phyloP scores from a whole-genome alignment of 345 rosid genomes.

The Psidium friedrichsthalianum region DNA sequence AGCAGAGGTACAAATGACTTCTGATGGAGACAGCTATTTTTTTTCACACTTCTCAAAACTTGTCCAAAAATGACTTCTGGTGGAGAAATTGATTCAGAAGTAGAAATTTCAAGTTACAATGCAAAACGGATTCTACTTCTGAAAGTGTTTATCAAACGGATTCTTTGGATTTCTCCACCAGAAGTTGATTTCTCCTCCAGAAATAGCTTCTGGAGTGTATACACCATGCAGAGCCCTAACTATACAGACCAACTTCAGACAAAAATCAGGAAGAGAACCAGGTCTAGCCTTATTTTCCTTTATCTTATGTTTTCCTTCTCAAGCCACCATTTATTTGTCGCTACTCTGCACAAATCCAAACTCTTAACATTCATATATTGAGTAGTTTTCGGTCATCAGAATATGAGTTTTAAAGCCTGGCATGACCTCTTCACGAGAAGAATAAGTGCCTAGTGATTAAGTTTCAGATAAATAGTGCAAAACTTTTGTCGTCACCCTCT shows the following conservation, averaged over 20 bases:
- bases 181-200: no score
- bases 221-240: no score
- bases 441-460: background rate
- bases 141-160: no score
- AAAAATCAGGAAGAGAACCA: background rate
- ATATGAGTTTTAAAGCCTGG: background rate
- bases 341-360: background rate
- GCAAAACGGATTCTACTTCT: no score
- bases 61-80: no score
- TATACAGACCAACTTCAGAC: background rate
- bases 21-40: no score
- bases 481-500: background rate
- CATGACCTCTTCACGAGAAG: background rate
- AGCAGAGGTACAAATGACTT: no score
- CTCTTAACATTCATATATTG: background rate
- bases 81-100: no score
- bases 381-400: background rate
- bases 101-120: no score
- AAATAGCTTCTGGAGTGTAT: no score
- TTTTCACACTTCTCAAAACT: no score
- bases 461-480: background rate
- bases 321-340: background rate
- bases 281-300: background rate
- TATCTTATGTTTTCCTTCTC: background rate
- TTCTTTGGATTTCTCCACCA: no score